Evolutionary conservation across 202 grass and related monocot species (phyloP).

Genomic region (Hordeum pubiflorum): DNA sequence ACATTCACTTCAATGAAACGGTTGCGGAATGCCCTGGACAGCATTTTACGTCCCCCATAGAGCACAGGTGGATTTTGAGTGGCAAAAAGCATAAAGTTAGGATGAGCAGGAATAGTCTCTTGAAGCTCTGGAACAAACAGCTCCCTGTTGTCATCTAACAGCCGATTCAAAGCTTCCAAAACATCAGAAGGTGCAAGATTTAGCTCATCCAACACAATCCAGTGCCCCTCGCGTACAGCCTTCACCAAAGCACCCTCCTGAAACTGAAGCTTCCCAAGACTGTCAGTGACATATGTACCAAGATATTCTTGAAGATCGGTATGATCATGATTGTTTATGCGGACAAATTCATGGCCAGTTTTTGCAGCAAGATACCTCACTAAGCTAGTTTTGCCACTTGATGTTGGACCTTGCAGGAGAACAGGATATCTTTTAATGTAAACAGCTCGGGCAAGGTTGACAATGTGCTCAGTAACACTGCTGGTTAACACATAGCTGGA

Average conservation of each 20-base stretch:
- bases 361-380: constrained; percentile 79
- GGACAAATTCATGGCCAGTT: constrained; percentile 83
- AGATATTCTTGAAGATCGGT: constrained; percentile 98
- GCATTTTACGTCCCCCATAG: constrained; percentile 87
- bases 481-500: constrained; percentile 62
- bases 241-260: constrained; percentile 95
- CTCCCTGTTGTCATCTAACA: constrained; percentile 96
- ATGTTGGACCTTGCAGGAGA: constrained; percentile 91
- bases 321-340: constrained; percentile 99
- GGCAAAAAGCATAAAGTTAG: constrained; percentile 95
- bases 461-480: constrained; percentile 78
- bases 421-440: constrained; percentile 86
- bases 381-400: constrained; percentile 95
- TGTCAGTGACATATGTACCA: constrained; percentile 74
- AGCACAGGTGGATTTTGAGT: constrained; percentile 90
- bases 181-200: constrained; percentile 99
- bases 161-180: constrained; percentile 87
- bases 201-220: constrained; percentile 97
- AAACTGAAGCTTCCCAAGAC: constrained; percentile 72
- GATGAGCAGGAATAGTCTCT: constrained; percentile 73
- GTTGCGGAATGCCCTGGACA: constrained; percentile 91
- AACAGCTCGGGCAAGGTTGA: constrained; percentile 81
- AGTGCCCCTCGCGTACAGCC: constrained; percentile 85
- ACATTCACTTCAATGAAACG: constrained; percentile 92
- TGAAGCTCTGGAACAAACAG: constrained; percentile 92